A percentile compares a stretch with the other conserved stretches of the same genome.
Conservation (phyloP, 1,284 basidiomycete genomes). For the Takashimella koratensis region DNA sequence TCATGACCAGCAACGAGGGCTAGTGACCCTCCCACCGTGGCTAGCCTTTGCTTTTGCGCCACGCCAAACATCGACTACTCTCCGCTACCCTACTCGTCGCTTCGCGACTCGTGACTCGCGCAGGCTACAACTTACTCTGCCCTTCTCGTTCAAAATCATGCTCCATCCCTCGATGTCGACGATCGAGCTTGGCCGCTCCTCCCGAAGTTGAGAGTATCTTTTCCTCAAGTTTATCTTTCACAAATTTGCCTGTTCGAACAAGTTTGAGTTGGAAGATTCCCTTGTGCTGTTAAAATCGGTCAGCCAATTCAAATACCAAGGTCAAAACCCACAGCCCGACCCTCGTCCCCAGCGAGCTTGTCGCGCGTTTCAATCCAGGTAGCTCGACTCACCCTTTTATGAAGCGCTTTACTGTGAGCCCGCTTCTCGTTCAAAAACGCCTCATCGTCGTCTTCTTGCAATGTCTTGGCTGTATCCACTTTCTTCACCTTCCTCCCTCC, state of each 20-base stretch:
- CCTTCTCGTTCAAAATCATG: slow-evolving; percentile 45
- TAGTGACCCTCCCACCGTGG: too few relatives aligned
- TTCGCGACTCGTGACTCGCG: too few relatives aligned
- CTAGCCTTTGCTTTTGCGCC: too few relatives aligned
- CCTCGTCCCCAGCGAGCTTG: too few relatives aligned
- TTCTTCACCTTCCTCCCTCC: slow-evolving; percentile 2
- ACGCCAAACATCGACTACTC: too few relatives aligned
- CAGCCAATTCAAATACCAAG: too few relatives aligned
- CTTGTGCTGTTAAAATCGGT: slow-evolving; percentile 28
- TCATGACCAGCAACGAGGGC: too few relatives aligned
- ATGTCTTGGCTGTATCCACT: slow-evolving; percentile 7
- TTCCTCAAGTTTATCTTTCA: slow-evolving; percentile 45
- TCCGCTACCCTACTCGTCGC: too few relatives aligned
- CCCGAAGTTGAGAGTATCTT: slow-evolving; percentile 27
- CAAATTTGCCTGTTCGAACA: slow-evolving; percentile 42
- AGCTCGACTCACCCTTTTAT: slow-evolving; percentile 28
- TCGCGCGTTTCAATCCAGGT: too few relatives aligned
- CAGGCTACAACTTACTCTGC: slow-evolving; percentile 38
- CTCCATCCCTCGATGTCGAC: slow-evolving; percentile 34
- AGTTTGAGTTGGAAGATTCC: slow-evolving; percentile 49
- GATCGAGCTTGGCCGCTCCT: slow-evolving; percentile 14
- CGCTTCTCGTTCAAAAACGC: slow-evolving; percentile 25
- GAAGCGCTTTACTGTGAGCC: slow-evolving; percentile 41
- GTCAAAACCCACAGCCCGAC: too few relatives aligned
- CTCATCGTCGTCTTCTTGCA: slow-evolving; percentile 19